Percentiles rank a stretch among this genome's conserved stretches.
Evolutionary conservation across 2,329 filamentous ascomycete species (phyloP).

Genomic region (Fusarium sp.): DNA sequence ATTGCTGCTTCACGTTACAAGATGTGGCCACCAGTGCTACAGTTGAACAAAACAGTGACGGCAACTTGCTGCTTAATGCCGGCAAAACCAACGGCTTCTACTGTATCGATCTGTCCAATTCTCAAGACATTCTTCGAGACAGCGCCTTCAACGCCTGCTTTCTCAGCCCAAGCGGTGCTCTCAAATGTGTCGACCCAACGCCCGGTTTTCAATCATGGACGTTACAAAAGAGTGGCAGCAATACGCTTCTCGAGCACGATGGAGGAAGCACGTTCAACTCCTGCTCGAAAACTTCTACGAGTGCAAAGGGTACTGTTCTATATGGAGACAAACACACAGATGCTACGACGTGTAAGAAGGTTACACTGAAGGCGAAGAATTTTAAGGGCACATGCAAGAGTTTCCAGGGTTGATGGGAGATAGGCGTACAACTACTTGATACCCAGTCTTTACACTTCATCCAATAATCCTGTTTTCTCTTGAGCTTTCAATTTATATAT

Average conservation of each 20-base stretch:
- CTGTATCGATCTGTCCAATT: constrained; percentile 43
- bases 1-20: constrained; percentile 48
- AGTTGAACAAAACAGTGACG: constrained; percentile 43
- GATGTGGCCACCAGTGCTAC: constrained; percentile 37
- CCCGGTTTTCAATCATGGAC: constrained; percentile 44
- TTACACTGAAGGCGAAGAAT: constrained; percentile 39
- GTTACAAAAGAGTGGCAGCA: constrained; percentile 33
- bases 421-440: not conserved
- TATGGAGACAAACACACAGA: constrained; percentile 32
- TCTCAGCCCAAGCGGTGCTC: constrained; percentile 35
- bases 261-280: constrained; percentile 37
- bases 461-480: not conserved
- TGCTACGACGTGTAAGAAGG: constrained; percentile 35
- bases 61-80: constrained; percentile 42
- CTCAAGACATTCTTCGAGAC: constrained; percentile 43
- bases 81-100: constrained; percentile 43
- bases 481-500: not conserved
- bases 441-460: not conserved
- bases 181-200: constrained; percentile 48
- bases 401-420: constrained; percentile 6
- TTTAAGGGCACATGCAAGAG: constrained; percentile 43
- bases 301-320: constrained; percentile 37
- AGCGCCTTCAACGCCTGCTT: constrained; percentile 47
- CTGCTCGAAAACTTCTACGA: constrained; percentile 34
- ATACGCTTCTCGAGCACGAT: constrained; percentile 40